Percentiles rank a stretch among this genome's conserved stretches.
Conservation (phyloP, 2,329 filamentous ascomycete species). For the Microsporum audouinii region DNA sequence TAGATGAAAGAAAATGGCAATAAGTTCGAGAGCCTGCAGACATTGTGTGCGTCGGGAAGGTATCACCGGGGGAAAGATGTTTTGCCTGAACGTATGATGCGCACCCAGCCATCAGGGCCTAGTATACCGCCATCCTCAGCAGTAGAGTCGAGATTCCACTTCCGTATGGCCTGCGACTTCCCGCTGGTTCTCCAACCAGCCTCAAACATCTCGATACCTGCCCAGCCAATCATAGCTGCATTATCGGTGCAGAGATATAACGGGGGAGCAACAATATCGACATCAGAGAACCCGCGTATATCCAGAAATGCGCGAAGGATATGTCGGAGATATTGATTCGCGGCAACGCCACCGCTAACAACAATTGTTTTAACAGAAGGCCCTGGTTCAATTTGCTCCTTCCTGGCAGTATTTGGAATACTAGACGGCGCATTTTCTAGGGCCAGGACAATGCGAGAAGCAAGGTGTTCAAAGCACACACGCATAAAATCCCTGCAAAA, state of each 20-base stretch:
- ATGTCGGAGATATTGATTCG: conserved; percentile 65
- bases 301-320: conserved; percentile 53
- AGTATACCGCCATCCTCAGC: conserved; percentile 56
- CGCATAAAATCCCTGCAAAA: conserved; percentile 67
- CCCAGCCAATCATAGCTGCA: conserved; percentile 94
- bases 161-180: conserved; percentile 48
- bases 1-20: not conserved
- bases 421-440: conserved; percentile 37
- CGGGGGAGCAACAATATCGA: conserved; percentile 64
- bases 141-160: conserved; percentile 61
- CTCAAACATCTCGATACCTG: conserved; percentile 83
- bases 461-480: conserved; percentile 77
- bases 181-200: conserved; percentile 58
- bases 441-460: conserved; percentile 59
- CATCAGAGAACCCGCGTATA: conserved; percentile 50
- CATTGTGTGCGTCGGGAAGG: not conserved
- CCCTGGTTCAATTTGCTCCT: not conserved
- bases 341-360: conserved; percentile 80
- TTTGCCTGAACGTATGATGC: not conserved
- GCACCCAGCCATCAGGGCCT: conserved; percentile 45
- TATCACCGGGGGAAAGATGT: not conserved
- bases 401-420: not conserved
- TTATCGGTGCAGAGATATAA: conserved; percentile 78
- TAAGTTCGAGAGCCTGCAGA: not conserved
- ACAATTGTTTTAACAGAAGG: conserved; percentile 52